Conservation (phyloP, 176 grass and related monocot species). For the Tillandsia fasciculata region DNA sequence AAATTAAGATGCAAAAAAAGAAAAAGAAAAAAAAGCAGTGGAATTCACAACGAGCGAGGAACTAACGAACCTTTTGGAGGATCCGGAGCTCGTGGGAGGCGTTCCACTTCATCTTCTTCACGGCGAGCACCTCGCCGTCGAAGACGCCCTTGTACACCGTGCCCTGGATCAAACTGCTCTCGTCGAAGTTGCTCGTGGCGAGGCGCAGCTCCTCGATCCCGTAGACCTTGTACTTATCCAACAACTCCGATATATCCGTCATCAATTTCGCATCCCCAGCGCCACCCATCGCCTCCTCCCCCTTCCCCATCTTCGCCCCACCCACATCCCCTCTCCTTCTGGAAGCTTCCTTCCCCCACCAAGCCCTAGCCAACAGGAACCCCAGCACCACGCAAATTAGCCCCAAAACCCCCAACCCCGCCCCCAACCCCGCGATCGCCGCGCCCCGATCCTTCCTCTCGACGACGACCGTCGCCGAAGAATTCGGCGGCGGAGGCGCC, state of each 20-base stretch:
- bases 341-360: conserved; percentile 28
- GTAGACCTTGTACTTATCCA: conserved; percentile 96
- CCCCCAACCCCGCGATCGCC: conserved; percentile 49
- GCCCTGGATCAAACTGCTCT: conserved; percentile 50
- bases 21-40: too few relatives aligned
- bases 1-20: too few relatives aligned
- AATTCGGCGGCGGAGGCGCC: conserved; percentile 16
- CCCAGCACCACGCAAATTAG: conserved; percentile 44
- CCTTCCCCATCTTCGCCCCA: conserved; percentile 27
- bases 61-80: conserved; percentile 62
- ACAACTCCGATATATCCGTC: conserved; percentile 73
- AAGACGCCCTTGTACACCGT: conserved; percentile 79
- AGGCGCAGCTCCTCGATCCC: conserved; percentile 54
- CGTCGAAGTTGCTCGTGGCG: conserved; percentile 52
- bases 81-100: conserved; percentile 97
- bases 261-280: conserved; percentile 6
- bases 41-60: neutral
- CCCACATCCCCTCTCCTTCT: conserved; percentile 1
- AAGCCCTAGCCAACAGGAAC: conserved; percentile 37
- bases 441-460: conserved; percentile 29
- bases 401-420: conserved; percentile 45
- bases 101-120: conserved; percentile 99
- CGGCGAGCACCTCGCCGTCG: conserved; percentile 67
- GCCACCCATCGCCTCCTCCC: conserved; percentile 6
- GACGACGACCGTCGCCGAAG: neutral